Base-by-base conservation (phyloP, 2,329 filamentous ascomycete species). In the Aspergillus viridinutans region DNA sequence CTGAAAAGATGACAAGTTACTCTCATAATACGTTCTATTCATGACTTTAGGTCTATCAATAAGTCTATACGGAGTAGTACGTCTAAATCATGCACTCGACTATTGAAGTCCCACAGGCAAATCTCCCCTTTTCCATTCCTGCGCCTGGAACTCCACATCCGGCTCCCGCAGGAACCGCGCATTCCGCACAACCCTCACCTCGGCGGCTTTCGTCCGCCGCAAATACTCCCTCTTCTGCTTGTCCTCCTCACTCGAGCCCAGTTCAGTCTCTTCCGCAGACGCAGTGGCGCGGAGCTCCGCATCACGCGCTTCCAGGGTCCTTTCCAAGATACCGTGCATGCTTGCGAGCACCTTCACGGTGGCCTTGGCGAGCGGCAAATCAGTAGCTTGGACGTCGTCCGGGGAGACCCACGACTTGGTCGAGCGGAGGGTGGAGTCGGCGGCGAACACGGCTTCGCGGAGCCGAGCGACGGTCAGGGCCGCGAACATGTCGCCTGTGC, bases 401-500 rank as follows among this genome's bases (percentile, higher is more conserved):
- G 83, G 83, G 59, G 88, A 91, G 50, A 89, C 77, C 94, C 94
- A 99, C 59, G 85, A 85, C 5, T 78, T 74, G 2, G 75, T 83
- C 7, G 77, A 71, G 17, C 79, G 74, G 3, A 96, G 75, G 2
- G 70, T 66, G 2, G 71, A 65, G 5, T 67, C 69, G 0, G 78
- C 77, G 3, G 75, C 76, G 53, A 78, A 74, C 1, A 90, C 88
- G 26, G 90, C 92, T 78, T 97, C 90, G 57, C 93, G 87, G 69
- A 99, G 85, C 29, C 93, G 86, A 43, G 90, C 90, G 1, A 96
- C 86, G 70, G 91, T 92, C 49, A 99, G 81, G 7, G 93, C 93
- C 29, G 92, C 93, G 70, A 99, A 97, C 93, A 99, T 97, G 78
- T 99, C 94, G 49, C 94, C 94, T 0, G 95, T 97, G 43, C 94